Evolutionary conservation across 2,329 filamentous ascomycete species (phyloP), one percentile per base, ranked within the genome.

Genomic region (Neofusicoccum sp.): DNA sequence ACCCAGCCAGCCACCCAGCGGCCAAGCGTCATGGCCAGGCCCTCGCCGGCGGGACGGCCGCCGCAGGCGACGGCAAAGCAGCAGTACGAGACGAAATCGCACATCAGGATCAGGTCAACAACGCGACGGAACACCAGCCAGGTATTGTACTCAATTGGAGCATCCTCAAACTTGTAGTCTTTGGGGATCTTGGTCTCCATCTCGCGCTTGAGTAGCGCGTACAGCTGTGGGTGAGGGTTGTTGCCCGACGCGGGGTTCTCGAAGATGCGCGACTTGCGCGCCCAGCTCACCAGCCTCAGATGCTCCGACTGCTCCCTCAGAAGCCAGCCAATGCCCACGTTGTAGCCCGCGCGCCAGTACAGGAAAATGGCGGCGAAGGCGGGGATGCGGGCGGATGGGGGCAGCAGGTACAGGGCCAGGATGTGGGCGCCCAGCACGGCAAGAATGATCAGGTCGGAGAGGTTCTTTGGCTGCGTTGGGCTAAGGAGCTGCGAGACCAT

Each of bases 401-500:
- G 93, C 40, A 98, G 83, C 36, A 83, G 70, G 77, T 88, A 95
- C 38, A 95, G 86, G 16, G 87, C 80, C 56, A 89, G 74, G 66
- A 96, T 88, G 71, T 96, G 90, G 57, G 85, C 77, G 60, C 82
- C 89, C 51, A 99, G 82, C 62, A 97, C 89, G 48, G 82, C 82
- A 61, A 99, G 82, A 65, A 99, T 92, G 62, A 89, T 72, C 61
- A 86, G 78, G 76, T 99, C 95, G 63, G 92, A 95, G 40, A 96
- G 74, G 73, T 98, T 98, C 82, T 99, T 99, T 58, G 95, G 92
- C 73, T 98, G 89, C 66, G 89, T 90, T 56, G 95, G 95, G 69
- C 96, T 95, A 68, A 99, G 86, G 60, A 99, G 84, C 78, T 98
- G 95, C 56, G 93, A 96, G 68, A 99, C 93, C 95, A 99, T 98